Percentiles rank a stretch among this genome's conserved stretches.
phyloP scores from a whole-genome alignment of 2,329 filamentous ascomycete species.

The Penicillium sp. region DNA sequence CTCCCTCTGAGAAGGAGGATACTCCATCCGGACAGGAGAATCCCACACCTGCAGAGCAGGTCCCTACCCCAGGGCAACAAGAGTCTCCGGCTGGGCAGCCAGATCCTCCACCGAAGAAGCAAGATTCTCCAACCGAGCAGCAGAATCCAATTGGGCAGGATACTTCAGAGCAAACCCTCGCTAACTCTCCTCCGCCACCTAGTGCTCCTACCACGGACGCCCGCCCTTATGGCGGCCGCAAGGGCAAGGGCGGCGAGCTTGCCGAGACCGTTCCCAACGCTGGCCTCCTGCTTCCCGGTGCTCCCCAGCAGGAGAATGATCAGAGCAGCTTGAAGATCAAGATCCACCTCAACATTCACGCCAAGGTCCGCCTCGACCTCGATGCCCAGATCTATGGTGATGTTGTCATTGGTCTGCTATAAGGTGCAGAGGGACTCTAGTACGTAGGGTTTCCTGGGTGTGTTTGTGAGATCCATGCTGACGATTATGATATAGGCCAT shows the following conservation, averaged over 20 bases:
- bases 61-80: neutral
- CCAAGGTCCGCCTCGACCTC: constrained; percentile 25
- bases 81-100: neutral
- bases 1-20: neutral
- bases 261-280: neutral
- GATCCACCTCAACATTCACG: constrained; percentile 26
- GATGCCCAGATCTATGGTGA: constrained; percentile 28
- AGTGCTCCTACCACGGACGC: constrained; percentile 6
- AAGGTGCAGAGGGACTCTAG: neutral
- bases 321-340: constrained; percentile 22
- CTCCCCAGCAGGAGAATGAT: constrained; percentile 9
- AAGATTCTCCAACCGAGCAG: neutral
- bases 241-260: constrained; percentile 3
- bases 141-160: neutral
- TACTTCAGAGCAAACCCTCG: constrained; percentile 1
- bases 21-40: neutral
- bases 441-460: neutral
- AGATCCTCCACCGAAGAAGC: neutral
- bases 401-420: constrained; percentile 26
- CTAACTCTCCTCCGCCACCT: constrained; percentile 11
- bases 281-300: constrained; percentile 11
- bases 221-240: constrained; percentile 11
- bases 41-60: neutral
- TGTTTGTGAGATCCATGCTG: neutral
- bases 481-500: neutral